These are phyloP conservation scores for Sechiopsis laciniata DNA, from an alignment of 306 rosid species.

Conservation along the genomic window DNA sequence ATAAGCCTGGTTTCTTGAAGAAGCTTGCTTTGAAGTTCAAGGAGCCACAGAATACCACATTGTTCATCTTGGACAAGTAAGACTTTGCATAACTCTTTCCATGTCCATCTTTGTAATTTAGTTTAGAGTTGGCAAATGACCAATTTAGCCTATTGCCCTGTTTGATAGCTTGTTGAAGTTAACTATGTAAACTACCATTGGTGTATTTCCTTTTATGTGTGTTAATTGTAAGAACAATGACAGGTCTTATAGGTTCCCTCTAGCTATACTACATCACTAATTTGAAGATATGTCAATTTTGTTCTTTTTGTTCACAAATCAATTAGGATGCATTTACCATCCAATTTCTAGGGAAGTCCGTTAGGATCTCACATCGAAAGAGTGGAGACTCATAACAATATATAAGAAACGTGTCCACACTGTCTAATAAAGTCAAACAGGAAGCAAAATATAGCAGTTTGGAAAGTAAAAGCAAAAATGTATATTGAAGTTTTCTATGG, in stretches of 20 bases:
- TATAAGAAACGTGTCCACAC: no score
- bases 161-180: neutral
- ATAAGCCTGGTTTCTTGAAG: slow-evolving; percentile 80
- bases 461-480: neutral
- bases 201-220: neutral
- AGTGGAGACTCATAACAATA: no score
- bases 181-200: neutral
- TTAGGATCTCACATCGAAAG: no score
- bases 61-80: slow-evolving; percentile 94
- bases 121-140: neutral
- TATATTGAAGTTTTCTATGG: neutral
- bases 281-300: no score
- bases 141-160: neutral
- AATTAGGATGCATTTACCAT: neutral
- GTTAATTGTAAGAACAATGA: neutral
- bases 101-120: neutral
- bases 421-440: neutral
- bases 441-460: neutral
- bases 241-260: no score
- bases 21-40: slow-evolving; percentile 73
- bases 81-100: slow-evolving; percentile 24
- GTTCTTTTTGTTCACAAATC: no score
- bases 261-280: no score
- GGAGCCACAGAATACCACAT: slow-evolving; percentile 80
- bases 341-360: no score